Base-by-base conservation (phyloP, 306 rosid species). In the Begonia fuchsioides region DNA sequence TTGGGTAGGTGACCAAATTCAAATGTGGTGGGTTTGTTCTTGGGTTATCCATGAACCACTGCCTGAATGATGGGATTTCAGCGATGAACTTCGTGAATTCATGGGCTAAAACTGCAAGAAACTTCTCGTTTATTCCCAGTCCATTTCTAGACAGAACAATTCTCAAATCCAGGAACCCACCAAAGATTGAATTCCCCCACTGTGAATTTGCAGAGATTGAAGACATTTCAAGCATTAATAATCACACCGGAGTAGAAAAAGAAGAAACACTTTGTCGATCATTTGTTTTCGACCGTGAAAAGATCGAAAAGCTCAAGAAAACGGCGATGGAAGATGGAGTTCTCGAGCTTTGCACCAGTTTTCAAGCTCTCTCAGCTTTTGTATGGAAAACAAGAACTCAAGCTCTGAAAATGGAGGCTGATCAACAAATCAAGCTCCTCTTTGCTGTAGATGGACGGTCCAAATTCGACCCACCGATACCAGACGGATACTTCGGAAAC, bases 341-440 rank as follows among this genome's bases (percentile, higher is more conserved):
- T 53, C 41, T 90, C 11, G 49, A 71, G 0, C 76, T 55, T 12
- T 90, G 95, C 64, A 58, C 87, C 0, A 64, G 71, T 19, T 90
- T 85, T 39, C 82, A 76, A 62, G 86, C 80, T 2, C 85, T 90
- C 39, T 66, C 95, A 2, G 92, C 59, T 12, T 85, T 90, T 61
- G 94, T 90, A 0, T 85, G 98, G 98, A 79, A 70, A 44, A 69
- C 95, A 9, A 53, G 98, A 67, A 84, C 83, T 2, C 53, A 38
- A 52, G 73, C 97, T 2, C 45, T 90, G 3, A 65, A 65, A 44
- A 71, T 90, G 92, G 46, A 61, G 1, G 69, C 92, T 8, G 65
- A 90, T 8, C 85, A 90, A 40, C 44, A 75, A 49, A 81, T 82
- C 2, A 85, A 84, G 71, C 82, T 90, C 1, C 87, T 84, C 43